Base-by-base conservation (phyloP, 2,329 filamentous ascomycete species). In the Cordyceps javanica region DNA sequence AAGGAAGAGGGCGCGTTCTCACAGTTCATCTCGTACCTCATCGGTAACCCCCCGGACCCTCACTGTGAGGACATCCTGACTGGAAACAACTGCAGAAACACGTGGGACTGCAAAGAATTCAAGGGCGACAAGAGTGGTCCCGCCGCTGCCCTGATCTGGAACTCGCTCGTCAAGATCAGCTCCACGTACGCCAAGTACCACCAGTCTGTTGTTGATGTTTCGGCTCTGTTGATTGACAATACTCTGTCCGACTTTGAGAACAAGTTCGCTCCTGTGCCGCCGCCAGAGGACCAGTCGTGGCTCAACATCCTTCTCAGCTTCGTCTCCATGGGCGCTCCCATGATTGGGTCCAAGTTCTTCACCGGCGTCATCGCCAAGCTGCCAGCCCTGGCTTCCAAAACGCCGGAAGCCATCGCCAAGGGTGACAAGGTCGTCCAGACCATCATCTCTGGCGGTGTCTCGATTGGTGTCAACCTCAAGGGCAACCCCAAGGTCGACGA, bases 291-390 rank as follows among this genome's bases (percentile, higher is more conserved):
- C 51, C 62, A 68, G 55, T 59, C 55, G n/a, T 69, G 64, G 66
- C 55, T 65, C 13, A 44, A 61, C 23, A 58, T 72, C 28, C 55
- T 72, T 10, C 62, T 70, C 32, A 64, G 68, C 59, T 50, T 68
- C 9, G 39, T 70, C 36, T 67, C 62, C 28, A 57, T 70, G 19
- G 67, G 66, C 4, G 61, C 63, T 7, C 61, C 66, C 26, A 55
- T 61, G 19, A 59, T 39, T 25, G 62, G 61, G 3, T 66, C 55
- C 19, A 62, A 64, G 30, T 65, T 67, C 46, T 69, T 70, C 62
- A 70, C 69, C 59, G 57, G 23, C 10, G 36, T 52, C 36, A 39
- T 52, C 28, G 19, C 34, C 21, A 52, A 52, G 14, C 34, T 52
- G 2, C 49, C 49, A 4, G 32, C 58, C 13, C 39, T 65, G 44